Conservation (phyloP, 1,284 basidiomycete species). For the Laetiporus sulphureus region DNA sequence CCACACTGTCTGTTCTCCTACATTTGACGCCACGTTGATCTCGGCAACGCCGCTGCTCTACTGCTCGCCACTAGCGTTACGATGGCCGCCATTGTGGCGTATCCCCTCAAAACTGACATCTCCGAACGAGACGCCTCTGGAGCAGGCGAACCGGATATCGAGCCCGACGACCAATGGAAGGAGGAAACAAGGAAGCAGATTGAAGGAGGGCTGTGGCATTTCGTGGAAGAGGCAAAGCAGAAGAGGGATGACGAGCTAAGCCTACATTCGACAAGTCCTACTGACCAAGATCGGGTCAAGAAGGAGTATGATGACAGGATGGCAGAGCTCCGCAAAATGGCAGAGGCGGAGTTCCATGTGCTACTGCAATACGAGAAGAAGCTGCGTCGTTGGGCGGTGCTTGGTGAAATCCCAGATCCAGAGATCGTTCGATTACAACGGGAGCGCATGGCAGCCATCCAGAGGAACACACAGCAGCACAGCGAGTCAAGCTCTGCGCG, state of each 20-base stretch:
- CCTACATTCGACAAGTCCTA: slow-evolving; percentile 20
- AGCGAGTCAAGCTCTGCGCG: too few relatives aligned
- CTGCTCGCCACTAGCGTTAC: background rate
- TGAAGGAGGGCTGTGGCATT: slow-evolving; percentile 33
- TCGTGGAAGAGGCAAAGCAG: slow-evolving; percentile 43
- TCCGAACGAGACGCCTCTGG: slow-evolving; percentile 13
- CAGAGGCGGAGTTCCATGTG: slow-evolving; percentile 23
- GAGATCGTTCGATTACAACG: too few relatives aligned
- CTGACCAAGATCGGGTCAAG: slow-evolving; percentile 27
- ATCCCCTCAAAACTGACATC: slow-evolving; percentile 16
- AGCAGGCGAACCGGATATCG: slow-evolving; percentile 29
- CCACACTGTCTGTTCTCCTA: too few relatives aligned
- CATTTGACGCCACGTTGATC: too few relatives aligned
- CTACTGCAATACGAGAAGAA: slow-evolving; percentile 23
- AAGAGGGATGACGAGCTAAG: slow-evolving; percentile 32
- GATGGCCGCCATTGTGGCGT: slow-evolving; percentile 11
- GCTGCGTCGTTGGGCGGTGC: too few relatives aligned
- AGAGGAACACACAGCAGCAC: too few relatives aligned
- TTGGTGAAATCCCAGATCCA: too few relatives aligned
- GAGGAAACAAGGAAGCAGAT: slow-evolving; percentile 34
- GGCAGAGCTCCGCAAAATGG: slow-evolving; percentile 25
- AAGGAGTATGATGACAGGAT: slow-evolving; percentile 33
- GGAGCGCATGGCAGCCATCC: too few relatives aligned
- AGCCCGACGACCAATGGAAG: slow-evolving; percentile 52
- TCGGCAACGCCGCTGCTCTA: too few relatives aligned